Percentiles rank a stretch among this genome's conserved stretches.
These are phyloP conservation scores for Serendipita sp. DNA, from an alignment of 768 basidiomycete genomes.

Conservation along the genomic window DNA sequence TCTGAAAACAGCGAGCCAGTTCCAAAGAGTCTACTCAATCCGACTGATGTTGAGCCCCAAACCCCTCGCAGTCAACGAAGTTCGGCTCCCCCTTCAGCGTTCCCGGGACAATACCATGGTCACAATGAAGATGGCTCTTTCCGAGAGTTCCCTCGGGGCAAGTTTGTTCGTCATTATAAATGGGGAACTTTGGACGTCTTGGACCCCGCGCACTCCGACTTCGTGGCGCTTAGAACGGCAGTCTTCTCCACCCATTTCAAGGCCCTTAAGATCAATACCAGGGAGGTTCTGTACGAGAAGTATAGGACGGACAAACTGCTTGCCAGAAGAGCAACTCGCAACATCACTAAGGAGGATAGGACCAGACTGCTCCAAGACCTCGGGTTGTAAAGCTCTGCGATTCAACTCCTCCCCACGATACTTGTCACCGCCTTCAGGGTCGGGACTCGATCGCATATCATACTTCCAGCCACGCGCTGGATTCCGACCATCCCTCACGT, in stretches of 20 bases:
- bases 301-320: conserved; percentile 85
- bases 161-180: conserved; percentile 63
- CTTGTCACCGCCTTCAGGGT: too few species aligned
- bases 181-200: conserved; percentile 87
- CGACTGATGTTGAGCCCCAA: background rate
- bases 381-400: background rate
- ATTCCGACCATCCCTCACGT: too few species aligned
- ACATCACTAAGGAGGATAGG: conserved; percentile 60
- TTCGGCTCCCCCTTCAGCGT: conserved; percentile 6
- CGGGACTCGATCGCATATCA: too few species aligned
- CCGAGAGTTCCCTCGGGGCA: conserved; percentile 50
- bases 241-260: conserved; percentile 63
- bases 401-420: background rate
- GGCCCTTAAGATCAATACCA: conserved; percentile 70
- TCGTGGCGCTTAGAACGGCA: conserved; percentile 67
- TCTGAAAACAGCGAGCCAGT: conserved; percentile 18
- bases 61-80: conserved; percentile 8
- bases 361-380: conserved; percentile 51
- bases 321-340: conserved; percentile 65
- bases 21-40: background rate
- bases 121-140: conserved; percentile 35
- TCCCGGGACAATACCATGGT: conserved; percentile 13
- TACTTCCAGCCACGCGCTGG: too few species aligned
- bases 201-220: conserved; percentile 76
- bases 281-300: conserved; percentile 84